Evolutionary conservation across 257 asterid genomes (phyloP).

Genomic region (Fraxinus quadrangulata): DNA sequence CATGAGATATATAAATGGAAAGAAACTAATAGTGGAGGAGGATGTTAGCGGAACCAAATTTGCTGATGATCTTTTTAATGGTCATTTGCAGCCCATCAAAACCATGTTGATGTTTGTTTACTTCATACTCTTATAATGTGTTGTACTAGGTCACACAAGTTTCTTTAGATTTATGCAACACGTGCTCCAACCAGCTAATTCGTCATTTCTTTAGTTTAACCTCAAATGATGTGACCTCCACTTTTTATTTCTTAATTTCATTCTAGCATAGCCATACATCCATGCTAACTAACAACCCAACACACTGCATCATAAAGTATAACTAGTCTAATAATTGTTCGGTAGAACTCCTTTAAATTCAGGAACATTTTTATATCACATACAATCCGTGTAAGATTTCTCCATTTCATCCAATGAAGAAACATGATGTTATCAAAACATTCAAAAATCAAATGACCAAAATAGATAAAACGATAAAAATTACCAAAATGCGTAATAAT

Average conservation of each 20-base stretch:
- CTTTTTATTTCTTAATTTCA: background rate
- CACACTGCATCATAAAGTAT: background rate
- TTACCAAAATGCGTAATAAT: background rate
- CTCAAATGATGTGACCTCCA: background rate
- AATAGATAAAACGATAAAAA: background rate
- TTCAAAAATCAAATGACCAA: background rate
- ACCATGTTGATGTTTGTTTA: background rate
- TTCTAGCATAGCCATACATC: background rate
- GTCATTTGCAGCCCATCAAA: background rate
- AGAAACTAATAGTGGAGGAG: background rate
- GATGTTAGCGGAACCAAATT: background rate
- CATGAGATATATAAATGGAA: background rate
- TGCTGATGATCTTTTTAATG: background rate
- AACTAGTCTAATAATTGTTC: background rate
- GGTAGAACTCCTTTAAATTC: background rate
- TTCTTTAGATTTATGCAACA: background rate
- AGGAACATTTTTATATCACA: background rate
- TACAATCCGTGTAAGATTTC: background rate
- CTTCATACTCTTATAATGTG: background rate
- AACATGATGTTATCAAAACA: background rate
- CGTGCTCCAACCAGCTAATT: background rate
- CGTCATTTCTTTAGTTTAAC: background rate
- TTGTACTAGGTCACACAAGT: background rate
- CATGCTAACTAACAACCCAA: background rate
- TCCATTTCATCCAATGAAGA: background rate